phyloP scores from a whole-genome alignment of 441 rosid species.

The Dalechampia spathulata region DNA sequence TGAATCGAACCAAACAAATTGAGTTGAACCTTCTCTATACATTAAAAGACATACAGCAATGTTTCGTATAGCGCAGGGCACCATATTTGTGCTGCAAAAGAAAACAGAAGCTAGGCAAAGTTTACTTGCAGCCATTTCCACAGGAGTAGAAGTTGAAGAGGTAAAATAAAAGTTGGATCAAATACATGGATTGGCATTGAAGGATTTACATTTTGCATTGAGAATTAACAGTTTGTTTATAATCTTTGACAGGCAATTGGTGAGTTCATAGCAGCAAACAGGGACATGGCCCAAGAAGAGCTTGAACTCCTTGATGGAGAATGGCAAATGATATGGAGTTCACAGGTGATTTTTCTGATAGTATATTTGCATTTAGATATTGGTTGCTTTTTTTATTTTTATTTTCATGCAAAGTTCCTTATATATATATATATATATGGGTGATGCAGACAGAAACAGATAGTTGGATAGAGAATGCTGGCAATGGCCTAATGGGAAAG shows the following conservation, averaged over 20 bases:
- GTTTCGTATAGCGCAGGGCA: slow-evolving; percentile 80
- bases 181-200: not conserved
- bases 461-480: slow-evolving; percentile 94
- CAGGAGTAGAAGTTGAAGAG: slow-evolving; percentile 43
- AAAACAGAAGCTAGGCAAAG: slow-evolving; percentile 69
- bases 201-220: not conserved
- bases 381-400: too few relatives aligned
- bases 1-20: not conserved
- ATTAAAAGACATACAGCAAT: slow-evolving; percentile 8
- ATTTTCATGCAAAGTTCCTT: not conserved
- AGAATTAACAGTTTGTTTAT: too few relatives aligned
- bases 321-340: slow-evolving; percentile 99
- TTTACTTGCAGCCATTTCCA: slow-evolving; percentile 61
- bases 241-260: slow-evolving; percentile 53
- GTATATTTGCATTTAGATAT: not conserved
- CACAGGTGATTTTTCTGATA: slow-evolving; percentile 44
- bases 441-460: slow-evolving; percentile 69
- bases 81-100: slow-evolving; percentile 94
- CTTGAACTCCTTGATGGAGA: slow-evolving; percentile 64
- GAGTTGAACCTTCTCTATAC: slow-evolving; percentile 2
- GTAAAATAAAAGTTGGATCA: slow-evolving; percentile 28
- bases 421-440: not conserved
- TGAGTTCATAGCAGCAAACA: slow-evolving; percentile 41
- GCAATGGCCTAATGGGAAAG: slow-evolving; percentile 88
- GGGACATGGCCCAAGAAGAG: slow-evolving; percentile 28